phyloP scores from a whole-genome alignment of 805 yeast species.

The Helenozyma baotianmanensis region DNA sequence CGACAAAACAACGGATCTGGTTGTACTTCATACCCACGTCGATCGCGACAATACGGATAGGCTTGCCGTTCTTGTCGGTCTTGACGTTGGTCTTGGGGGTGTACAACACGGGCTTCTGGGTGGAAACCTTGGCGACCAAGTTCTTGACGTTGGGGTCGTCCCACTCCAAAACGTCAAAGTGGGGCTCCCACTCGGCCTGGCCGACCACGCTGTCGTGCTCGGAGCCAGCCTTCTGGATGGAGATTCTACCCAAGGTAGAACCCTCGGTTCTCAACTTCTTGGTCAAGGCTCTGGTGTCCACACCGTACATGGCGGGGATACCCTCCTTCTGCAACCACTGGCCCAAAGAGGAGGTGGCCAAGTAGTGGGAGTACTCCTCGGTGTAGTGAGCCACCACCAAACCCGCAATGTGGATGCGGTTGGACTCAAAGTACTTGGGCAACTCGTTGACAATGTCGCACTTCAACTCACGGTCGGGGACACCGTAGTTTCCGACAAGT shows the following conservation, averaged over 20 bases:
- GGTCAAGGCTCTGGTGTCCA: conserved; percentile 93
- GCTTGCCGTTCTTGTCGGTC: conserved; percentile 66
- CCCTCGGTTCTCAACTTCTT: conserved; percentile 90
- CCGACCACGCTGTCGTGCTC: conserved; percentile 28
- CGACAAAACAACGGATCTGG: conserved; percentile 94
- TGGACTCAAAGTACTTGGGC: conserved; percentile 92
- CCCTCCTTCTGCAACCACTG: conserved; percentile 89
- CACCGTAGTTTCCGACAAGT: conserved; percentile 97
- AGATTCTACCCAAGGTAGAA: conserved; percentile 86
- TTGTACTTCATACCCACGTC: conserved; percentile 98
- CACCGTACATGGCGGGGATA: conserved; percentile 95
- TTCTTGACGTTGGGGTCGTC: conserved; percentile 87
- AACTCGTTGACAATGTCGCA: conserved; percentile 71
- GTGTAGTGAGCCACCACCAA: conserved; percentile 95
- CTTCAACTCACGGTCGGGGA: conserved; percentile 73
- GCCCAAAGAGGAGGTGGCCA: conserved; percentile 90
- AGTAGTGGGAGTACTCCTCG: conserved; percentile 89
- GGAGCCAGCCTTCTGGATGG: conserved; percentile 47
- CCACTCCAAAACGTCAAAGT: conserved; percentile 81
- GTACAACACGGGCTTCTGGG: conserved; percentile 69
- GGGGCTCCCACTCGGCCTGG: conserved; percentile 50
- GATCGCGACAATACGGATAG: conserved; percentile 78
- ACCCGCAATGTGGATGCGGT: conserved; percentile 92
- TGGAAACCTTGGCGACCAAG: conserved; percentile 88
- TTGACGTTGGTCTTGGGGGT: conserved; percentile 56